Conservation (phyloP, 2,329 filamentous ascomycete species). For the Ceratocystis harringtonii region DNA sequence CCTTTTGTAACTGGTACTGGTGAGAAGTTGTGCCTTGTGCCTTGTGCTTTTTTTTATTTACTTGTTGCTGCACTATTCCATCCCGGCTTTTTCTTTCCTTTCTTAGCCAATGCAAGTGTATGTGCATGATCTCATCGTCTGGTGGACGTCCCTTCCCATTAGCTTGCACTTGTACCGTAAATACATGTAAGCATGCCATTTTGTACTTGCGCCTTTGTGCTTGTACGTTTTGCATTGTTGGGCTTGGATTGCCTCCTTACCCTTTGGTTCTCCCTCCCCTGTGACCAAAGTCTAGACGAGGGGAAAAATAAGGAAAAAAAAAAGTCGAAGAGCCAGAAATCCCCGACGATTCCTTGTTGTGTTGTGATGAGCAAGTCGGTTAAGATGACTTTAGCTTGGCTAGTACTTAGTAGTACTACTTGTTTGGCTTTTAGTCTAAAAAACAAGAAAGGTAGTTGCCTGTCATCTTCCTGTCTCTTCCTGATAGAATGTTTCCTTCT, state of each 20-base stretch:
- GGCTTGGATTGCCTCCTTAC: background rate
- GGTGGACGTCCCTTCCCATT: background rate
- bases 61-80: background rate
- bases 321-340: background rate
- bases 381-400: slow-evolving; percentile 4
- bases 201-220: background rate
- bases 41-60: background rate
- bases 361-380: slow-evolving; percentile 1
- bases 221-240: background rate
- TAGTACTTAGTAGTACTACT: background rate
- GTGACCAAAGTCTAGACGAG: background rate
- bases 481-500: background rate
- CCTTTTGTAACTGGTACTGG: background rate
- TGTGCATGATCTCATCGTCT: background rate
- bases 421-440: background rate
- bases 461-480: background rate
- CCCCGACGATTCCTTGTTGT: slow-evolving; percentile 1
- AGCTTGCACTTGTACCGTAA: background rate
- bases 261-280: background rate
- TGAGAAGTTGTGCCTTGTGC: background rate
- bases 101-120: background rate
- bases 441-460: slow-evolving; percentile 5
- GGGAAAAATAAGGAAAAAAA: background rate
- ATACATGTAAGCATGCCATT: background rate
- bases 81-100: background rate